Conservation (phyloP, 805 yeast genomes). For the Komagataella kurtzmanii region DNA sequence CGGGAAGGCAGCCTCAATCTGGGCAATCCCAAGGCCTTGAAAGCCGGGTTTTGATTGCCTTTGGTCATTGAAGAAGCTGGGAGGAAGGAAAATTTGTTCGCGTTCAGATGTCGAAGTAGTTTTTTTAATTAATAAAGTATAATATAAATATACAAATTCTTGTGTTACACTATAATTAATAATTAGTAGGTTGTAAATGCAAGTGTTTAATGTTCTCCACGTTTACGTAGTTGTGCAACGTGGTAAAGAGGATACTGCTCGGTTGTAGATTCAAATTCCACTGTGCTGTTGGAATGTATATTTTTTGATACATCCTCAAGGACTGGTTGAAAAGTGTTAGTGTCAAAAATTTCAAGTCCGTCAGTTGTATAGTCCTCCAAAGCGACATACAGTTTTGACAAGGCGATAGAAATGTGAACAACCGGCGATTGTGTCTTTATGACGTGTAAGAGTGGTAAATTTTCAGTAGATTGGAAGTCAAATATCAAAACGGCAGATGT, state of each 20-base stretch:
- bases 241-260: slow-evolving; percentile 33
- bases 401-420: slow-evolving; percentile 10
- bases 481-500: slow-evolving; percentile 28
- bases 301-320: slow-evolving; percentile 12
- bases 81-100: not conserved
- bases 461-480: slow-evolving; percentile 15
- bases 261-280: slow-evolving; percentile 18
- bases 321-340: slow-evolving; percentile 12
- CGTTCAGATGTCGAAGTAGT: not conserved
- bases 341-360: slow-evolving; percentile 11
- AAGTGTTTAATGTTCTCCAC: slow-evolving; percentile 41
- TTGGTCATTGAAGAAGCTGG: slow-evolving; percentile 1
- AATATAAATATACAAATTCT: too few relatives aligned
- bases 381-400: slow-evolving; percentile 10
- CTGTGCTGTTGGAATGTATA: slow-evolving; percentile 11
- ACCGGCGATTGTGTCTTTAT: slow-evolving; percentile 13
- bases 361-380: slow-evolving; percentile 10
- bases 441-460: slow-evolving; percentile 18
- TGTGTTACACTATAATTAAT: not conserved
- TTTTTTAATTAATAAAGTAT: too few relatives aligned
- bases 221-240: slow-evolving; percentile 39
- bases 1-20: slow-evolving; percentile 70
- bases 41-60: slow-evolving; percentile 62
- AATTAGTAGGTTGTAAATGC: not conserved
- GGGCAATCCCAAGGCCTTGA: slow-evolving; percentile 76